Evolutionary conservation across 2,329 filamentous ascomycete species (phyloP).

Genomic region (Aspergillus fructus): DNA sequence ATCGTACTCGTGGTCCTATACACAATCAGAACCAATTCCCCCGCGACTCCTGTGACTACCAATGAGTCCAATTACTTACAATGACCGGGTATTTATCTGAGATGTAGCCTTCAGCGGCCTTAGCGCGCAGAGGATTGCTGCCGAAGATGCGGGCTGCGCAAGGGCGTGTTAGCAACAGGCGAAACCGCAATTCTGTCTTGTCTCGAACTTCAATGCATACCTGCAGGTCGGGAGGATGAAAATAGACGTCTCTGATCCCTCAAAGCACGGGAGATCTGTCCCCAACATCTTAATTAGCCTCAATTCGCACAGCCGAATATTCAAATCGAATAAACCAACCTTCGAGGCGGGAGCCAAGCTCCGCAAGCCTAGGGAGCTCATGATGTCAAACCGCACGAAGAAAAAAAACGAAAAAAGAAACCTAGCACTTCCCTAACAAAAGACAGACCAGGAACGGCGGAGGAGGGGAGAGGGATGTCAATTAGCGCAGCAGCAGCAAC

Average conservation of each 20-base stretch:
- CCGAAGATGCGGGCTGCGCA: slow-evolving; percentile 76
- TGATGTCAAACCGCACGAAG: slow-evolving; percentile 34
- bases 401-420: slow-evolving; percentile 19
- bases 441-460: slow-evolving; percentile 21
- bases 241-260: slow-evolving; percentile 73
- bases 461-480: slow-evolving; percentile 19
- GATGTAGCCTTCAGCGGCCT: slow-evolving; percentile 85
- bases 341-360: slow-evolving; percentile 50
- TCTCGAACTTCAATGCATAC: slow-evolving; percentile 51
- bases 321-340: slow-evolving; percentile 37
- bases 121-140: slow-evolving; percentile 82
- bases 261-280: slow-evolving; percentile 63
- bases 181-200: not conserved
- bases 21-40: slow-evolving; percentile 19
- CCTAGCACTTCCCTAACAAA: slow-evolving; percentile 23
- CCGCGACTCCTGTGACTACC: not conserved
- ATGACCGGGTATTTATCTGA: slow-evolving; percentile 93
- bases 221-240: slow-evolving; percentile 78
- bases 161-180: slow-evolving; percentile 24
- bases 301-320: slow-evolving; percentile 20
- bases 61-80: slow-evolving; percentile 54
- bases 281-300: slow-evolving; percentile 3
- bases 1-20: slow-evolving; percentile 95
- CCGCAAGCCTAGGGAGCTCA: slow-evolving; percentile 52
- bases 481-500: slow-evolving; percentile 16